Base-by-base conservation (phyloP, 129 eudicot genomes). In the Kitagawia praeruptora region DNA sequence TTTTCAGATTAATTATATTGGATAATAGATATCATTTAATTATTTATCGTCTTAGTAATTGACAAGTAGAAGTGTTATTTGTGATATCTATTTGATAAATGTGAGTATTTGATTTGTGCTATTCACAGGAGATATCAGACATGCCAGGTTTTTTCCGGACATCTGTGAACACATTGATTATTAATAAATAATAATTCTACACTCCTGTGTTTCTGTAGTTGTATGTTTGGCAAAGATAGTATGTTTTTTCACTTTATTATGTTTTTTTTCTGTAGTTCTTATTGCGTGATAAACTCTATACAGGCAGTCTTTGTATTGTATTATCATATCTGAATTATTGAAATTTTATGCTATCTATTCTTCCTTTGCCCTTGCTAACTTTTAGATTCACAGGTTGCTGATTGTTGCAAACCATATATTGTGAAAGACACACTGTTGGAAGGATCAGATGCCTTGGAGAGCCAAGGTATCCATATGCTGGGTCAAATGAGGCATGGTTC, bases 401-500 rank as follows among this genome's bases (percentile, higher is more conserved):
- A 89, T 78, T 83, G 90, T 85, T 87, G 88, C 75, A 88, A 89
- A 81, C 82, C 82, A 42, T 89, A 89, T 42, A 88, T 85, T 23
- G 74, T 80, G 47, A 88, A 89, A 82, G 91, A 83, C 61, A 83
- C 86, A 34, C 85, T 85, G 82, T 92, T 89, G 70, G 91, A 89
- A 69, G 88, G 84, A 21, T 89, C 88, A 79, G 89, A 85, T 80
- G 89, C 84, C 78, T 81, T 79, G 67, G 89, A 87, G 70, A 89
- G 79, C 82, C 95, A 84, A 63, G 91, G 92, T 66, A 82, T 92
- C 80, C 91, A 88, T 74, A 83, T 92, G 91, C 73, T 89, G 83
- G 94, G 97, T 63, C 95, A 92, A 80, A 88, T 88, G 83, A 92
- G 86, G 82, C 91, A 88, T 63, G 92, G 97, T 8, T 92, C 93